Evolutionary conservation across 1,139 yeast species (phyloP), one percentile per base, ranked within the genome.

Genomic region (Geotrichum cucujoidarum): DNA sequence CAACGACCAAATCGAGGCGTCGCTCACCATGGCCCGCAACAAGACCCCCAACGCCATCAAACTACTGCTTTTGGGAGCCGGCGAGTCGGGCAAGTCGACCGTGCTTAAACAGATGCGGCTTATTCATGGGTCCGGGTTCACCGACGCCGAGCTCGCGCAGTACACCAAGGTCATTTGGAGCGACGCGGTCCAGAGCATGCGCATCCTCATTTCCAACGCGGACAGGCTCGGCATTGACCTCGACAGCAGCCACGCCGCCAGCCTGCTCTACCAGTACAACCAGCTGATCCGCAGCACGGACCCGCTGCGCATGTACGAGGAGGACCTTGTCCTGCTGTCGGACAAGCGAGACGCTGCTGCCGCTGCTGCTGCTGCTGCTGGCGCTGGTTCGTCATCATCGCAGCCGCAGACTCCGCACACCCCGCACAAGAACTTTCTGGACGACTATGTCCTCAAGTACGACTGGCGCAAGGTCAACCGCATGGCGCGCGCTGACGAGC

Each of bases 51-150:
- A 47, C 18, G 29, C 47, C 11, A 34, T 81, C 47, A 84, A 83
- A 62, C 71, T 90, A 51, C 67, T 90, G 42, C 69, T 89, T 17
- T 68, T 89, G 25, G 98, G 98, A 22, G 90, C 97, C 0, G 98
- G 98, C 6, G 99, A 92, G 66, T 81, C 92, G 48, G 98, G 99
- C 6, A 92, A 92, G 64, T 86, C 95, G 2, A 92, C 99, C 0
- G 95, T 92, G n/a, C 70, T 92, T 54, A 94, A 92, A 65, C 98
- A 94, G 64, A 78, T 92, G 79, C 79, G 85, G 58, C 71, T 92
- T 29, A 66, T 89, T 45, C 97, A 92, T 65, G 86, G 88, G 55
- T 83, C 87, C 25, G 95, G 96, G 4, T 92, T 90, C 67, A 74
- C 83, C 1, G 77, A 77, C 39, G 85, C 80, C 56, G 98, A 94